Evolutionary conservation across 2,329 filamentous ascomycete species (phyloP).

Genomic region (Ceratocystis albifundus): DNA sequence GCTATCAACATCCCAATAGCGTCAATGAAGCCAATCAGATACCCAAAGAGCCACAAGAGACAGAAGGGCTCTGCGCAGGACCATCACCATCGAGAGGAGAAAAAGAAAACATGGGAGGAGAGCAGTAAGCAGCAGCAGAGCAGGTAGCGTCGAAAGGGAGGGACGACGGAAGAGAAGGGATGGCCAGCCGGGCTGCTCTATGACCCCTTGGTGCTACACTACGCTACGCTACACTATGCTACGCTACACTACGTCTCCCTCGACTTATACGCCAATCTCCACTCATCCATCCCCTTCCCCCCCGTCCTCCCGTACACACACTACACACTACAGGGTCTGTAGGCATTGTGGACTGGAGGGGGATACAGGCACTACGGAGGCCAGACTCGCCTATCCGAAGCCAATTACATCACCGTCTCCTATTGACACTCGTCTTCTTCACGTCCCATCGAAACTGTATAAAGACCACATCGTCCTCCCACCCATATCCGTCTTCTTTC

Average conservation of each 20-base stretch:
- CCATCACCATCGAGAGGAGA: background rate
- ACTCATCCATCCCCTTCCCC: background rate
- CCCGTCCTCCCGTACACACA: background rate
- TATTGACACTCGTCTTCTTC: background rate
- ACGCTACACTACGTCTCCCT: slow-evolving; percentile 3
- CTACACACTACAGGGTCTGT: background rate
- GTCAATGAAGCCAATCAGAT: background rate
- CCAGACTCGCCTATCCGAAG: background rate
- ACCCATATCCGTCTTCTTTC: background rate
- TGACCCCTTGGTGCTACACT: slow-evolving; percentile 2
- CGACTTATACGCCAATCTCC: slow-evolving; percentile 2
- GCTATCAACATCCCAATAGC: background rate
- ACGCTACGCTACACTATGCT: background rate
- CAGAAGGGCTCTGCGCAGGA: background rate
- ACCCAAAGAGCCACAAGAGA: background rate
- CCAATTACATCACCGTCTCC: background rate
- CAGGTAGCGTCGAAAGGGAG: background rate
- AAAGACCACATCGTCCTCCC: slow-evolving; percentile 12
- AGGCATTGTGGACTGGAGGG: background rate
- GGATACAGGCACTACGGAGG: background rate
- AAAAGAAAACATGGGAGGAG: background rate
- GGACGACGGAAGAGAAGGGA: background rate
- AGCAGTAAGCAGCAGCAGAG: background rate
- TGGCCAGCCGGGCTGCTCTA: background rate
- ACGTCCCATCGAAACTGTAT: slow-evolving; percentile 10